Base-by-base conservation (phyloP, 2,329 filamentous ascomycete species). In the Berkeleyomyces basicola region DNA sequence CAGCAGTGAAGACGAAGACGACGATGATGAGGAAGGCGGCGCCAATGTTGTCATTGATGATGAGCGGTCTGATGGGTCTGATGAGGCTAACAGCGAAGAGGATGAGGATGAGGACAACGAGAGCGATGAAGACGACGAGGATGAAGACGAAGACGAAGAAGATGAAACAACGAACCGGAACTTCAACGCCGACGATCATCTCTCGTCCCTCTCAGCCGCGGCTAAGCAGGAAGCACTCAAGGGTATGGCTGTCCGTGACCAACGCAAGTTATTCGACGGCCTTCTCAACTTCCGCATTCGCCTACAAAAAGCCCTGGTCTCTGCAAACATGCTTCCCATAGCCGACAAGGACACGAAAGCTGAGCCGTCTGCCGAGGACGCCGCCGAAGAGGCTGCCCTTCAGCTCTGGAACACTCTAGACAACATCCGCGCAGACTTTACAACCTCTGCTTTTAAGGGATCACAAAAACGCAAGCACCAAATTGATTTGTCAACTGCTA, bases 231-330 rank as follows among this genome's bases (percentile, higher is more conserved):
- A 97, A 70, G 83, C 87, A 3, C 82, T 85, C 49, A 97, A 97
- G 73, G 93, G 93, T 10, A 75, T 81, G 62, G 92, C 92, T 0
- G 88, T 99, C 44, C 92, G 90, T 68, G 78, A 84, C 63, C 93
- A 99, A 74, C 84, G 90, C 60, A 86, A 85, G 66, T 83, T 86
- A 0, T 99, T 96, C 70, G 92, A 97, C 68, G 83, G 88, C 0
- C 81, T 97, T 0, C 80, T 99, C 40, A 95, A 96, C 74, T 82
- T 90, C 11, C 85, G 93, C 23, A 96, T 99, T 70, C 88, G 92
- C 65, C 76, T 99, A 16, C 95, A 99, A 72, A 97, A 96, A 72
- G 90, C 88, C 1, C 75, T 99, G 11, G 81, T 93, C 14, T 85
- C 88, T 0, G 82, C 86, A 36, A 96, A 96, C 72, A 86, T 90